Conservation (phyloP, 345 rosid species). For the Diplotaxis tenuifolia region DNA sequence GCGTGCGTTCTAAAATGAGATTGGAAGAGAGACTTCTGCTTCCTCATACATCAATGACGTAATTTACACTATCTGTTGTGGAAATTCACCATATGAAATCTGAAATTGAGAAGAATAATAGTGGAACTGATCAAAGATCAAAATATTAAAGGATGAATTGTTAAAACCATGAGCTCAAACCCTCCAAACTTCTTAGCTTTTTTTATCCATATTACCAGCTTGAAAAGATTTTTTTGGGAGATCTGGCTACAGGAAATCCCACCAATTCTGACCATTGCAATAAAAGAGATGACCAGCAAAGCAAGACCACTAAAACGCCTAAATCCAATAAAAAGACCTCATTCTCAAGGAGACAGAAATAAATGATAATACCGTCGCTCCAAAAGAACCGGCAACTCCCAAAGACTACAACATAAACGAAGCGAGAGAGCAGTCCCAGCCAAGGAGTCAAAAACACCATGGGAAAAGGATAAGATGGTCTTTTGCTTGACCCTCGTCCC, state of each 20-base stretch:
- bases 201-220: not conserved
- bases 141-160: no score
- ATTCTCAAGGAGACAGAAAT: not conserved
- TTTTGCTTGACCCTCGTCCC: not conserved
- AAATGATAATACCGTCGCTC: not conserved
- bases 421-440: not conserved
- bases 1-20: no score
- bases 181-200: not conserved
- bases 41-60: no score
- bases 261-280: no score
- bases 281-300: no score
- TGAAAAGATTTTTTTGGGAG: not conserved
- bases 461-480: not conserved
- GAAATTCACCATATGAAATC: no score
- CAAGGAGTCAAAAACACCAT: not conserved
- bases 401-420: not conserved
- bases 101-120: not conserved
- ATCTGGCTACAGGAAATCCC: not conserved
- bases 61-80: no score
- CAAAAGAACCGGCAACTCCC: not conserved
- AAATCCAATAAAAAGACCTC: no score
- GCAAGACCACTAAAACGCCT: no score
- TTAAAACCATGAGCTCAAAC: not conserved
- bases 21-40: no score
- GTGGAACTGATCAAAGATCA: no score